Evolutionary conservation across 176 grass and related monocot genomes (phyloP), one percentile per base, ranked within the genome.

Genomic region (Aegilops sharonensis): DNA sequence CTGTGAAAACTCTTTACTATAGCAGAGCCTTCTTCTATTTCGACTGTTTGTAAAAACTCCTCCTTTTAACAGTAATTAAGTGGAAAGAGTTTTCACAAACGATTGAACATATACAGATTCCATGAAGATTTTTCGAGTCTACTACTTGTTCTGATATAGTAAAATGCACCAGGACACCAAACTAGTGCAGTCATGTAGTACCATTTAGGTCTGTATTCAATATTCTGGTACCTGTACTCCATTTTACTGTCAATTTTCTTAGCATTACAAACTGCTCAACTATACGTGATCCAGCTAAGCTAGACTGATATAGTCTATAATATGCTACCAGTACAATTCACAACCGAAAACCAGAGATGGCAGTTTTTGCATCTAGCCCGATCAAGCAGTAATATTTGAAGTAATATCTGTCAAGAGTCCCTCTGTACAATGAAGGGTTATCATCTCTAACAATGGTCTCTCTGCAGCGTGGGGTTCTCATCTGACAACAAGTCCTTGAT

Each of bases 391-490:
- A 89, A 31, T 18, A 59, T 4, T 48, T 6, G 20, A 72, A 2
- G 32, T 27, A 95, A 50, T 95, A 91, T 52, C 86, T 60, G 48
- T 87, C 81, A 0, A 91, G 81, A 27, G 78, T 85, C 79, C 86
- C 80, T 56, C 45, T 83, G 20, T 89, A 93, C 43, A 88, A 9
- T 78, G 87, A 74, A 8, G 74, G 81, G 25, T 89, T 88, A 13
- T 85, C 84, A 0, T 91, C 78, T 52, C 48, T 18, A 14, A 2
- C 48, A 18, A 6, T 17, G 48, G 14, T 52, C 48, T 52, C 48
- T 17, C 0, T 54, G 2, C 50, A 18, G 18, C 18, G 50, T 18
- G 18, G 50, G 50, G 50, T 54, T 54, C 0, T 1, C 50, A 54
- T 54, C 15, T 18, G 15, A 54, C 14, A 52, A 18, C 14, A 54